Evolutionary conservation across 1,284 basidiomycete genomes (phyloP), one percentile per base, ranked within the genome.

Genomic region (Moesziomyces globuligerus): DNA sequence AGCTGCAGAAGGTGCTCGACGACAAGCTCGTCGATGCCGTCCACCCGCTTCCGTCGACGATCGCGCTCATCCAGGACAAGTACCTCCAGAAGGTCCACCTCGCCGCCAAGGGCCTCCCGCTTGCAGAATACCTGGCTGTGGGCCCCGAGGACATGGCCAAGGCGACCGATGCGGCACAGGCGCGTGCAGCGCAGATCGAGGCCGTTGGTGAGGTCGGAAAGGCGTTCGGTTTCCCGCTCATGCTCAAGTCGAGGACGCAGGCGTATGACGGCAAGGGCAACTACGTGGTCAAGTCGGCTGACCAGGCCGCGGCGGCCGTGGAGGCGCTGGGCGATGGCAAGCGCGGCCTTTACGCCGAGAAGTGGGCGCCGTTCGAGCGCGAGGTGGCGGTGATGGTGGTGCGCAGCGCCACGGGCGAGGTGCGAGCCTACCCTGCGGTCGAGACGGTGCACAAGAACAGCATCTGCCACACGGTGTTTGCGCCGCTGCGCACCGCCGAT

Each of bases 321-420:
- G 78, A 86, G 0, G 81, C 83, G 13, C 78, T 85, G 21, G 82
- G 83, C 26, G 78, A 75, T 28, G 78, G 79, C 6, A 64, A 49
- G 25, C 69, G 81, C 36, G 29, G 85, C 9, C 85, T 98, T 5
- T 99, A 98, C 76, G 95, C 93, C 0, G 95, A 99, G 83, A 91
- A 90, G 76, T 96, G 93, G 90, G 91, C 94, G 0, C 88, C 90
- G 0, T 98, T 98, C 76, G 85, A 86, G 34, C 90, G 90, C 78
- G 95, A 98, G 83, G 90, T 98, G 25, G 94, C 95, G 0, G 94
- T 98, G 43, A 97, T 99, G 92, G 96, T 98, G 13, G 94, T 98
- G 2, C 89, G 93, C 24, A 78, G 76, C 58, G 67, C 70, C 8
- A 62, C 70, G 1, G 94, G 93, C 13, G 87, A 92, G 54, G 89